phyloP scores from a whole-genome alignment of 495 filamentous ascomycete species.

The Hypoxylon fragiforme region DNA sequence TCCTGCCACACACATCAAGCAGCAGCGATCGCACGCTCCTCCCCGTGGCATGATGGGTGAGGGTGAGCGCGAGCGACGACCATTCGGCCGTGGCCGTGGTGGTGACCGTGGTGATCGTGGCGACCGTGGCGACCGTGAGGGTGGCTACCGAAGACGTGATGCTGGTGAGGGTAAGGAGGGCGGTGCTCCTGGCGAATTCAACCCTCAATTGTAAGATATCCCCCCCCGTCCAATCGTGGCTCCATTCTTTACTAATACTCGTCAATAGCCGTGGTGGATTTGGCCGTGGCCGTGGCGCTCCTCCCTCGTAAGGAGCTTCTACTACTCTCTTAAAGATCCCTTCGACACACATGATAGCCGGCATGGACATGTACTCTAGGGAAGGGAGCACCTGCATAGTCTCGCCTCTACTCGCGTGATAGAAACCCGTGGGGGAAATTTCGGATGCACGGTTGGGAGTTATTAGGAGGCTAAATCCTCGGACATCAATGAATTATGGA shows the following conservation, averaged over 20 bases:
- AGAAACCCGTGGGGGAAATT: slow-evolving; percentile 51
- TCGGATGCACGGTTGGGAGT: slow-evolving; percentile 46
- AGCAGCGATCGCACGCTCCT: slow-evolving; percentile 97
- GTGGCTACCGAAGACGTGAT: slow-evolving; percentile 88
- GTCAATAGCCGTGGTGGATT: slow-evolving; percentile 78
- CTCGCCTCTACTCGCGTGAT: slow-evolving; percentile 54
- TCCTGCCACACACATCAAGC: slow-evolving; percentile 99
- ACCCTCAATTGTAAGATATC: slow-evolving; percentile 81
- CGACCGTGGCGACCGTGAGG: slow-evolving; percentile 79
- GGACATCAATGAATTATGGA: slow-evolving; percentile 45
- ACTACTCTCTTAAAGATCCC: slow-evolving; percentile 42
- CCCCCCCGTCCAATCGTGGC: slow-evolving; percentile 1
- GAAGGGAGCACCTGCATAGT: slow-evolving; percentile 50
- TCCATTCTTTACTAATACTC: slow-evolving; percentile 36
- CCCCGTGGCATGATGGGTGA: slow-evolving; percentile 98
- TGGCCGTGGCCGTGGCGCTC: slow-evolving; percentile 82
- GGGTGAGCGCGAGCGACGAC: slow-evolving; percentile 79
- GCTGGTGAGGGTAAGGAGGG: slow-evolving; percentile 92
- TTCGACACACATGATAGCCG: slow-evolving; percentile 50
- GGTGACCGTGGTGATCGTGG: slow-evolving; percentile 67
- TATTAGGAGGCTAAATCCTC: slow-evolving; percentile 46
- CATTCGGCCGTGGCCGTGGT: slow-evolving; percentile 61
- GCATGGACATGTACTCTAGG: slow-evolving; percentile 55
- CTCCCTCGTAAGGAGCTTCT: slow-evolving; percentile 62
- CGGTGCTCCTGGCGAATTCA: slow-evolving; percentile 91